phyloP scores from a whole-genome alignment of 306 rosid species.

The Lathyrus oleraceus region DNA sequence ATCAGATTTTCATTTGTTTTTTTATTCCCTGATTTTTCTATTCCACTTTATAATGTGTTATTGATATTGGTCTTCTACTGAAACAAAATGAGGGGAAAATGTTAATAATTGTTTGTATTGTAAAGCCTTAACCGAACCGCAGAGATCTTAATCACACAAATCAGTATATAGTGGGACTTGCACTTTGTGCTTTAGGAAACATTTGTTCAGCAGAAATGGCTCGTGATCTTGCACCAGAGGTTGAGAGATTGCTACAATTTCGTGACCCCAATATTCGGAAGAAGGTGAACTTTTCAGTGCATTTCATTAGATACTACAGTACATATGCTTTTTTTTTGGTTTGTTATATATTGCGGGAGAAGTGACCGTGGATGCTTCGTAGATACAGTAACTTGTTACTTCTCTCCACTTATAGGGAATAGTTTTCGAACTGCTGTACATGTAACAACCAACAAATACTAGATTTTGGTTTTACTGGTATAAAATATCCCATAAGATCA shows the following conservation, averaged over 20 bases:
- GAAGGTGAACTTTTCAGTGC: conserved; percentile 61
- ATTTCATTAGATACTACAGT: neutral
- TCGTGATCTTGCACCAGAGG: conserved; percentile 99
- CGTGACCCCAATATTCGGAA: conserved; percentile 98
- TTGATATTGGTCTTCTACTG: conserved; percentile 30
- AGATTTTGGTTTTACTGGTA: conserved; percentile 13
- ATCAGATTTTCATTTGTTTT: conserved; percentile 29
- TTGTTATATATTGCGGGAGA: conserved; percentile 18
- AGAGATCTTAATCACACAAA: conserved; percentile 97
- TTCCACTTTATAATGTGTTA: conserved; percentile 22
- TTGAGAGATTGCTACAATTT: conserved; percentile 93
- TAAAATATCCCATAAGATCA: conserved; percentile 5
- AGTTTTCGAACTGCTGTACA: conserved; percentile 9
- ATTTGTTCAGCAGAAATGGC: conserved; percentile 99
- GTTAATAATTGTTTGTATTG: conserved; percentile 33
- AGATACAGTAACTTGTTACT: conserved; percentile 20
- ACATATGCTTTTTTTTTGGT: neutral
- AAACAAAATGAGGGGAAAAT: conserved; percentile 32
- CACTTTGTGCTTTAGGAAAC: conserved; percentile 98
- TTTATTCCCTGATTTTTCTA: conserved; percentile 9
- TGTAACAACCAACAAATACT: conserved; percentile 15
- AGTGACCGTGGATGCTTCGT: conserved; percentile 11
- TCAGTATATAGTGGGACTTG: conserved; percentile 99
- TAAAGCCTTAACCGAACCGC: conserved; percentile 61
- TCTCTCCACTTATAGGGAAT: neutral